These are phyloP conservation scores for Paramecium primaurelia DNA, from an alignment of 73 alveolate species.

Conservation along the genomic window DNA sequence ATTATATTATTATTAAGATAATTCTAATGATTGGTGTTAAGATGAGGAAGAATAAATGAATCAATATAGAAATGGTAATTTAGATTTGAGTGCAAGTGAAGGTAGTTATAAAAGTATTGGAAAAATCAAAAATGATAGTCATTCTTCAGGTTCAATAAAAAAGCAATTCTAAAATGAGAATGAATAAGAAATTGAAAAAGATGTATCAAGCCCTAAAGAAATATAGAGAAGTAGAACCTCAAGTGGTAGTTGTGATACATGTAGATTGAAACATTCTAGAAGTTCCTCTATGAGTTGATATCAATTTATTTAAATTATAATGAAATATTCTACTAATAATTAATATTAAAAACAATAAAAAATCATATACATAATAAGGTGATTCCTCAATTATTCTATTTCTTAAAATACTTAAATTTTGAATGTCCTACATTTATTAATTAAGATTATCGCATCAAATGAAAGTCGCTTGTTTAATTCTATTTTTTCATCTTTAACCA, in stretches of 20 bases:
- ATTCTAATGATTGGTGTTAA: neutral
- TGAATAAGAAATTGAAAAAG: neutral
- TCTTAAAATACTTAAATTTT: too few relatives aligned
- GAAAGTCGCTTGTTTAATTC: neutral
- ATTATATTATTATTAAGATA: neutral
- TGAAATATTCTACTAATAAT: too few relatives aligned
- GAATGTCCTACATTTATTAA: too few relatives aligned
- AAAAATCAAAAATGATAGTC: neutral
- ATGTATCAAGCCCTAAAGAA: neutral
- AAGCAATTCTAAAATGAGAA: neutral
- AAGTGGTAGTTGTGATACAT: neutral
- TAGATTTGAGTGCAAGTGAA: neutral
- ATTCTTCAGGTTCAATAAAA: neutral
- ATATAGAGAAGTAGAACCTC: neutral
- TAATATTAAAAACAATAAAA: too few relatives aligned
- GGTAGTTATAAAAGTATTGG: neutral
- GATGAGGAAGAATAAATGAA: conserved; percentile 2
- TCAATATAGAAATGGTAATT: neutral
- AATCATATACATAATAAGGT: too few relatives aligned
- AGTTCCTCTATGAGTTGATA: neutral
- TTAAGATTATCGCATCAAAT: too few relatives aligned
- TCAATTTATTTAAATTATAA: too few relatives aligned
- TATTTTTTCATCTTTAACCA: neutral
- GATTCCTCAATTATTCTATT: too few relatives aligned
- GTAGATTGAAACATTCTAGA: neutral